These are phyloP conservation scores for Xerocomellus chrysenteron DNA, from an alignment of 768 basidiomycete species.

Conservation along the genomic window DNA sequence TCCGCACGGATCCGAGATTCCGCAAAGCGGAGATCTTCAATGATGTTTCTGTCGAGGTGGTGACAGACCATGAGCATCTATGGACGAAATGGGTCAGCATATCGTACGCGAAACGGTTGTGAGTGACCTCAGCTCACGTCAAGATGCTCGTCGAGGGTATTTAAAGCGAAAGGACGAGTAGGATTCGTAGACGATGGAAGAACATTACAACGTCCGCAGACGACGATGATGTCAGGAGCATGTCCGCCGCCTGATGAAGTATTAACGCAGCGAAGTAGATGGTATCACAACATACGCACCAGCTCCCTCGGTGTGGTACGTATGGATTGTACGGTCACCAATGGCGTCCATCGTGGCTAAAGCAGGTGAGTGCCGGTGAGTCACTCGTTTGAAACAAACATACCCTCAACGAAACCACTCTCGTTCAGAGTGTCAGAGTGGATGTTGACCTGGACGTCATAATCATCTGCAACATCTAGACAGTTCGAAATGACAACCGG, in stretches of 20 bases:
- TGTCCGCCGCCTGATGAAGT: constrained; percentile 75
- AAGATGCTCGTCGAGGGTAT: constrained; percentile 95
- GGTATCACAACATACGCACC: constrained; percentile 41
- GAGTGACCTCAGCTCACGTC: constrained; percentile 61
- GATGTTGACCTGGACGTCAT: constrained; percentile 94
- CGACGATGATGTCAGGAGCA: constrained; percentile 98
- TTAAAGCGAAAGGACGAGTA: constrained; percentile 85
- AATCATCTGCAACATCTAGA: constrained; percentile 81
- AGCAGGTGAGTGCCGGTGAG: constrained; percentile 4
- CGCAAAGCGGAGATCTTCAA: constrained; percentile 93
- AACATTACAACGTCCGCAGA: constrained; percentile 86
- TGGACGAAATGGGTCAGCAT: background rate
- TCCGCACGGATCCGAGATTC: constrained; percentile 96
- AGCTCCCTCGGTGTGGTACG: constrained; percentile 96
- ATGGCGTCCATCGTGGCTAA: constrained; percentile 88
- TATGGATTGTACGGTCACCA: constrained; percentile 89
- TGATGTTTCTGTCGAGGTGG: constrained; percentile 87
- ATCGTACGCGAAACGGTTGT: background rate
- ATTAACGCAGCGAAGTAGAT: background rate
- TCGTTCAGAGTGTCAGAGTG: constrained; percentile 98
- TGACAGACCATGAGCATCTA: constrained; percentile 99
- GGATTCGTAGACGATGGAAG: constrained; percentile 97
- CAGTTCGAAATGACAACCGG: constrained; percentile 77
- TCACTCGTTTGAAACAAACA: constrained; percentile 21
- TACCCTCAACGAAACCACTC: constrained; percentile 94